Percentiles rank a stretch among this genome's conserved stretches.
phyloP scores from a whole-genome alignment of 108 stramenopile genomes.

The Cafeteria roenbergensis region DNA sequence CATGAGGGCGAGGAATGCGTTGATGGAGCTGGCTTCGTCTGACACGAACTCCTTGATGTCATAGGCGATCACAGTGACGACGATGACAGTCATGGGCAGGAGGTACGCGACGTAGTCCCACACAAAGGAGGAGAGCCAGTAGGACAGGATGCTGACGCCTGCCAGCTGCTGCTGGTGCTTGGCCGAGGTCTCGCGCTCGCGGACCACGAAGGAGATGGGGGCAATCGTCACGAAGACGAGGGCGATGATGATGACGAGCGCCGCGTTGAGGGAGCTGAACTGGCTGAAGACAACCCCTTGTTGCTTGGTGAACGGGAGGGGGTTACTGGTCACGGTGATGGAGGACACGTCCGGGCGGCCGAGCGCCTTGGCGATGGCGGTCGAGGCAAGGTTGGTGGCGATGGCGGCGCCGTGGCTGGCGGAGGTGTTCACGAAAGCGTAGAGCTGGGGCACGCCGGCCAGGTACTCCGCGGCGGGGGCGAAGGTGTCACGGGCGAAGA shows the following conservation, averaged over 20 bases:
- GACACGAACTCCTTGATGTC: constrained; percentile 37
- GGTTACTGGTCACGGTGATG: constrained; percentile 22
- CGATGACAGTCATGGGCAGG: constrained; percentile 61
- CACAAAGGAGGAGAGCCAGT: constrained; percentile 78
- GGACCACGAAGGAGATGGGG: constrained; percentile 79
- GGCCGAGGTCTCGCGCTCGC: constrained; percentile 79
- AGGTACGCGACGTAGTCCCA: constrained; percentile 85
- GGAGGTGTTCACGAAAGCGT: constrained; percentile 4
- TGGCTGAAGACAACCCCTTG: constrained; percentile 4
- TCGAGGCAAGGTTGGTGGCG: background rate
- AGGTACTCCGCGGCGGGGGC: too few species aligned
- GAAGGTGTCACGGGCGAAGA: too few species aligned
- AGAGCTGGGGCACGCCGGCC: too few species aligned
- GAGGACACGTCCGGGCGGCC: background rate
- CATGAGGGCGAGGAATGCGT: constrained; percentile 52
- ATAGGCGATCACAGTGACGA: constrained; percentile 58
- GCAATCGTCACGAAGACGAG: constrained; percentile 72
- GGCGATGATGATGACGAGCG: constrained; percentile 64
- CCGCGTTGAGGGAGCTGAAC: constrained; percentile 15
- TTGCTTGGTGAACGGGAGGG: constrained; percentile 28
- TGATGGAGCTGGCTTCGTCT: constrained; percentile 34
- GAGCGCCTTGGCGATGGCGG: background rate
- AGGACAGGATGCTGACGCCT: constrained; percentile 67
- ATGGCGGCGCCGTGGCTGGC: constrained; percentile 2
- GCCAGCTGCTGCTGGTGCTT: constrained; percentile 91